Conservation (phyloP, 78 protist species). For the Dictyostelium capitatum region DNA sequence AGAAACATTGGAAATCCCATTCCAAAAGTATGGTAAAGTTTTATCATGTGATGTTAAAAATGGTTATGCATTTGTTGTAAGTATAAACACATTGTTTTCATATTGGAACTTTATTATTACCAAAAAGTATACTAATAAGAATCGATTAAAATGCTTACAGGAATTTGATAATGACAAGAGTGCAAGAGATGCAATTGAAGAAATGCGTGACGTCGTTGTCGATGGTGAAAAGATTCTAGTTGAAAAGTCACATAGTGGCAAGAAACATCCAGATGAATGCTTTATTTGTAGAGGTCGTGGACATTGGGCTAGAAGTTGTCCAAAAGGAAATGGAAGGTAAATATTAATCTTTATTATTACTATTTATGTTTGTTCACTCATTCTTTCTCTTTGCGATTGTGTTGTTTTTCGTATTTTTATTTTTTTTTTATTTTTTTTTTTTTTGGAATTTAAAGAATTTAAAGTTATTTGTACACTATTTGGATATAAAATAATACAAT, state of each 20-base stretch:
- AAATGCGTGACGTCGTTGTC: conserved; percentile 3
- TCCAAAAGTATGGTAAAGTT: conserved; percentile 54
- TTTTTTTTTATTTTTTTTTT: not conserved
- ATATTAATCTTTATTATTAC: not conserved
- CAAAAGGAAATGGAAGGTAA: conserved; percentile 24
- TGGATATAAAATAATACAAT: too few relatives aligned
- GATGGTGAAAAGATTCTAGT: conserved; percentile 62
- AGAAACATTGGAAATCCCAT: conserved; percentile 2
- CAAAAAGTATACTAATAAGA: not conserved
- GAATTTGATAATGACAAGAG: conserved; percentile 75
- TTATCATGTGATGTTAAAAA: conserved; percentile 31
- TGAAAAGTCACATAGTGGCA: conserved; percentile 69
- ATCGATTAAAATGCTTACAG: too few relatives aligned
- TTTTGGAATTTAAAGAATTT: not conserved
- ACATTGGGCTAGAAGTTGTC: conserved; percentile 57
- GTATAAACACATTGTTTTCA: too few relatives aligned
- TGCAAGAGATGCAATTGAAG: conserved; percentile 68
- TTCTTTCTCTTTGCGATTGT: not conserved
- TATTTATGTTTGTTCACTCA: not conserved
- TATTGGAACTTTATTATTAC: not conserved
- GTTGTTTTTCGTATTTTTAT: not conserved
- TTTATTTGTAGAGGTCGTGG: conserved; percentile 57
- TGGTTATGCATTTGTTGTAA: conserved; percentile 79
- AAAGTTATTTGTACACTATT: too few relatives aligned
- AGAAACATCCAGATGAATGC: conserved; percentile 66